A percentile compares a stretch with the other conserved stretches of the same genome.
Evolutionary conservation across 176 grass and related monocot genomes (phyloP).

Genomic region (Carex scoparia): DNA sequence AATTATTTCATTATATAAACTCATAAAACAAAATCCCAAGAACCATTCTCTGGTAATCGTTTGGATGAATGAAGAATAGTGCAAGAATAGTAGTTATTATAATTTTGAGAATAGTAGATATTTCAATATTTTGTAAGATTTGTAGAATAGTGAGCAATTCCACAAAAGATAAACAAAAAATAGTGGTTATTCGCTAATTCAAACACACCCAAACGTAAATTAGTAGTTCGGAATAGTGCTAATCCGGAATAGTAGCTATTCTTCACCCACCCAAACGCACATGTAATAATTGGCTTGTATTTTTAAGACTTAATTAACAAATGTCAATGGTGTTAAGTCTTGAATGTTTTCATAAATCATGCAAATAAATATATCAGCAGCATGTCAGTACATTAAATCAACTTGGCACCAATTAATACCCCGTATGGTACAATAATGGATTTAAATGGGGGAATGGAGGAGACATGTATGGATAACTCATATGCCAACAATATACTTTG

Average conservation of each 20-base stretch:
- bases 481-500: not conserved
- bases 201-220: too few species aligned
- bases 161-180: too few species aligned
- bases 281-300: too few species aligned
- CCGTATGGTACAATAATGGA: not conserved
- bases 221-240: too few species aligned
- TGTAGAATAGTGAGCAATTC: too few species aligned
- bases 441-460: not conserved
- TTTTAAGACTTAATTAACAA: not conserved
- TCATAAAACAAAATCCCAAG: not conserved
- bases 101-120: too few species aligned
- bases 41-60: not conserved
- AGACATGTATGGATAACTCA: not conserved
- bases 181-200: too few species aligned
- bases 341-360: not conserved
- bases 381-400: not conserved
- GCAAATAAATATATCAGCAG: not conserved
- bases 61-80: too few species aligned
- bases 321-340: not conserved
- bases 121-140: too few species aligned
- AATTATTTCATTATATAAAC: not conserved
- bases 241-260: too few species aligned
- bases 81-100: too few species aligned
- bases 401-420: not conserved
- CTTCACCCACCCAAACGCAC: too few species aligned